Base-by-base conservation (phyloP, 139 green algal genomes). In the Chlamydomonas schloesseri region DNA sequence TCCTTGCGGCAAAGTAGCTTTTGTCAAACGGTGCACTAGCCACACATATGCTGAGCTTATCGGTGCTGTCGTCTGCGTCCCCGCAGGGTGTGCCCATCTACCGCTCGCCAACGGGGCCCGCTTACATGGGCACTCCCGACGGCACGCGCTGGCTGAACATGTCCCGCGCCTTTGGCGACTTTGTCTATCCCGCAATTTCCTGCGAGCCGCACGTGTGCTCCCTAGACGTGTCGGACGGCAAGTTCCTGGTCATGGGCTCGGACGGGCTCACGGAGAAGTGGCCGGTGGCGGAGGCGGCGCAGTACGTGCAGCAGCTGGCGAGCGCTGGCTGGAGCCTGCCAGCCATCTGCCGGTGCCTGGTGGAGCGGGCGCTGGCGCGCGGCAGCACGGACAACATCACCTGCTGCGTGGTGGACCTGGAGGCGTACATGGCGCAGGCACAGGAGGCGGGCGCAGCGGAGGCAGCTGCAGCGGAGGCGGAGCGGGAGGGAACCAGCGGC, bases 131-230 rank as follows among this genome's bases (percentile, higher is more conserved):
- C 11, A 87, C 81, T 1, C 69, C 81, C 3, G 81, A 87, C 69
- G 81, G 81, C 26, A 79, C 81, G 65, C 80, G 80, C 24, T 86
- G 80, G 80, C 80, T 86, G 31, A 86, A 86, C 67, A 86, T 86
- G 80, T 71, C 50, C 28, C 47, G 71, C 26, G 81, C 81, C 0
- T 87, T 87, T 21, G 81, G 81, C 26, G 81, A 87, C 55, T 87
- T 87, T 26, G 55, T 79, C 33, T 87, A 87, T 29, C 81, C 81
- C 13, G 81, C 81, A 26, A 79, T 87, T 17, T 78, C 69, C 33
- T 87, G 81, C 50, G 81, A 87, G 69, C 81, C 81, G 37, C 37
- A 80, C 37, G 81, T 87, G 13, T 87, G 81, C 81, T 47, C 69
- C 0, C 69, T 87, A 24, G 81, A 85, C 64, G 67, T 76, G 26